These are phyloP conservation scores for Pinus tabuliformis DNA, from an alignment of 75 land plant species.

Conservation along the genomic window DNA sequence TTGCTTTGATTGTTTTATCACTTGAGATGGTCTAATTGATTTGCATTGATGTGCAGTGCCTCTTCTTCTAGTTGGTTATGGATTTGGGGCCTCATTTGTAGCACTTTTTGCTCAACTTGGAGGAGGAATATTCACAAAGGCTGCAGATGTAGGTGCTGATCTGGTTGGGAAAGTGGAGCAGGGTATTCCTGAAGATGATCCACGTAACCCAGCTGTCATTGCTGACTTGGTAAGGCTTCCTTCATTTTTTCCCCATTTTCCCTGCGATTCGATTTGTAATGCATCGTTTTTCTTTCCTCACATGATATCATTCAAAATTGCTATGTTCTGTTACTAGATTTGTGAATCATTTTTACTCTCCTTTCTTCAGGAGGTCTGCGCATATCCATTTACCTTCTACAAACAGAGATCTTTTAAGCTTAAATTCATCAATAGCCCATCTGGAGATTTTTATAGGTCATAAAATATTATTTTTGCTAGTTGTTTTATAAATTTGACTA, in stretches of 20 bases:
- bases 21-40: background rate
- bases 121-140: conserved; percentile 98
- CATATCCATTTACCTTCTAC: background rate
- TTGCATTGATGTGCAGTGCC: conserved; percentile 60
- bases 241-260: background rate
- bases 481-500: too few relatives aligned
- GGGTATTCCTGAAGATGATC: conserved; percentile 99
- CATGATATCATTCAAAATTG: background rate
- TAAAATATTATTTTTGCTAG: too few relatives aligned
- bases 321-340: background rate
- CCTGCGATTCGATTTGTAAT: background rate
- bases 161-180: conserved; percentile 99
- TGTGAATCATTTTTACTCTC: background rate
- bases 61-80: conserved; percentile 98
- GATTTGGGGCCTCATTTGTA: conserved; percentile 99
- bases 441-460: background rate
- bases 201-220: conserved; percentile 99
- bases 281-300: background rate
- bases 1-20: too few relatives aligned
- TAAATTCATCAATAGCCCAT: background rate
- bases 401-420: background rate
- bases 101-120: conserved; percentile 99
- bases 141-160: conserved; percentile 99
- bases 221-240: conserved; percentile 79
- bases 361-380: background rate